phyloP scores from a whole-genome alignment of 2,329 filamentous ascomycete genomes.

The Rutstroemia sp. region DNA sequence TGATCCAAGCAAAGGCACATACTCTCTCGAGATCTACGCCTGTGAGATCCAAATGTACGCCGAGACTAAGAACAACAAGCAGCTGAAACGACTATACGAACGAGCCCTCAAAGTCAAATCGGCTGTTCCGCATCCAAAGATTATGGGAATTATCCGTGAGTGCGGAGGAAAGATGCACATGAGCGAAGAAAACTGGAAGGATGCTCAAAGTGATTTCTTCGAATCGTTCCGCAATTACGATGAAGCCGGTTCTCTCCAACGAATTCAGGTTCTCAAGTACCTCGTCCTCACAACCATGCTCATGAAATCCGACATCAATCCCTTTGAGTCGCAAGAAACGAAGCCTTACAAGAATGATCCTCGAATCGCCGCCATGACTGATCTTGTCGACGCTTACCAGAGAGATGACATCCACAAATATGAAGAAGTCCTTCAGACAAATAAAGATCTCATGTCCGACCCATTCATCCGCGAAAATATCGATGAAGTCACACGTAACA shows the following conservation, averaged over 20 bases:
- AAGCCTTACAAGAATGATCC: conserved; percentile 97
- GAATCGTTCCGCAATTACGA: conserved; percentile 99
- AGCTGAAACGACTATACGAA: conserved; percentile 87
- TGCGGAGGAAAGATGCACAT: conserved; percentile 99
- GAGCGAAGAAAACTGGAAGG: conserved; percentile 99
- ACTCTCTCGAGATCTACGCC: conserved; percentile 90
- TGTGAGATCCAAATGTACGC: conserved; percentile 99
- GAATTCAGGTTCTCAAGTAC: conserved; percentile 96
- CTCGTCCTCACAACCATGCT: conserved; percentile 95
- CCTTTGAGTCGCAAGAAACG: conserved; percentile 96
- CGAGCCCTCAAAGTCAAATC: conserved; percentile 86
- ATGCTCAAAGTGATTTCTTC: conserved; percentile 95
- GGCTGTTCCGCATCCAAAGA: conserved; percentile 96
- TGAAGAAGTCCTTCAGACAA: conserved; percentile 77
- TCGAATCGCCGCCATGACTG: conserved; percentile 93
- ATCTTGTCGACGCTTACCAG: conserved; percentile 94
- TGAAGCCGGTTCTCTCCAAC: conserved; percentile 89
- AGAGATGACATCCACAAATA: conserved; percentile 90
- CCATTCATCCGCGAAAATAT: conserved; percentile 98
- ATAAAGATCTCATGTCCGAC: conserved; percentile 83
- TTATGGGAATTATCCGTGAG: conserved; percentile 98
- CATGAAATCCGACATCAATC: conserved; percentile 97
- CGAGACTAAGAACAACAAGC: conserved; percentile 94
- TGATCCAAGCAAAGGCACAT: conserved; percentile 93
- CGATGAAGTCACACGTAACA: conserved; percentile 95